phyloP scores from a whole-genome alignment of 192 early-diverging fungal species.

The Linnemannia exigua region DNA sequence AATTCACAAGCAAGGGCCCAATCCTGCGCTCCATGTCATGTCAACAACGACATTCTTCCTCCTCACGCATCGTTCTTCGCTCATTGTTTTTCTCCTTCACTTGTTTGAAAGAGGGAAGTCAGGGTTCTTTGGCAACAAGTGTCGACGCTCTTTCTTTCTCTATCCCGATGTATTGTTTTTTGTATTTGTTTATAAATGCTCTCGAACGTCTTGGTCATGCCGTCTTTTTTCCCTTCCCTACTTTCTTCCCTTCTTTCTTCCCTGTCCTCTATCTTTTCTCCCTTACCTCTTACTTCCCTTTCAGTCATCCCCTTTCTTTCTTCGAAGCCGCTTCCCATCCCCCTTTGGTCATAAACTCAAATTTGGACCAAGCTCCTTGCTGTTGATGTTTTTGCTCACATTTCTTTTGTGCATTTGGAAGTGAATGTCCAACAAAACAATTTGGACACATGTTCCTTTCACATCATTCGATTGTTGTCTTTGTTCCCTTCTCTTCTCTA shows the following conservation, averaged over 20 bases:
- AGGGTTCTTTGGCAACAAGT: not conserved
- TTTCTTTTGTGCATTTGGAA: not conserved
- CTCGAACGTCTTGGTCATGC: not conserved
- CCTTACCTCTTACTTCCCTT: not conserved
- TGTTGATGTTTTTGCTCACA: not conserved
- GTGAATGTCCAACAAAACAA: not conserved
- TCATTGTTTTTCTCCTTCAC: not conserved
- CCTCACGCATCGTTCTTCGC: not conserved
- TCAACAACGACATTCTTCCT: not conserved
- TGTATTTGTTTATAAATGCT: not conserved
- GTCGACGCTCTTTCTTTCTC: not conserved
- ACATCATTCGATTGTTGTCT: not conserved
- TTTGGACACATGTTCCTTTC: constrained; percentile 6
- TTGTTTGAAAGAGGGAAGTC: not conserved
- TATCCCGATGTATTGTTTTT: no score
- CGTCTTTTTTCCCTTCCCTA: not conserved
- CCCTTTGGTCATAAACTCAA: not conserved
- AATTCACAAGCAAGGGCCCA: not conserved
- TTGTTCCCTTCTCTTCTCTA: not conserved
- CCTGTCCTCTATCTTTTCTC: not conserved
- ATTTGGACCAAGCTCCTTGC: not conserved
- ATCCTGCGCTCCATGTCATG: not conserved
- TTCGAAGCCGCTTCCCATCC: not conserved
- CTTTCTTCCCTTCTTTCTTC: not conserved
- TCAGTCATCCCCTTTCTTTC: not conserved